phyloP scores from a whole-genome alignment of 768 basidiomycete species.

The Boletus rubroflammeus region DNA sequence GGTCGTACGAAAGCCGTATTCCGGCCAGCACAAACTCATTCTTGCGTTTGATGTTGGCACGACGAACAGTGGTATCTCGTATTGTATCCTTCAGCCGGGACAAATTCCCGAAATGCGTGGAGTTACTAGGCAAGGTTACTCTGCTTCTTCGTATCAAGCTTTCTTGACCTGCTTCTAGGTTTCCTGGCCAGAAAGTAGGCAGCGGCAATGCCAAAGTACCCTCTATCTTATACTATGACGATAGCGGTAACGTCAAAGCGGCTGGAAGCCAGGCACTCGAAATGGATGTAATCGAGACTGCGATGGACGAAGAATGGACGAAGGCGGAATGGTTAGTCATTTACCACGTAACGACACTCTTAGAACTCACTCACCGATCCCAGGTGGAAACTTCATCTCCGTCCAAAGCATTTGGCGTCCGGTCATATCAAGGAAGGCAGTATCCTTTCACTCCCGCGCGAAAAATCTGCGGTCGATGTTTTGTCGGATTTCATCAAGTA shows the following conservation, averaged over 20 bases:
- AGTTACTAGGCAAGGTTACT: not conserved
- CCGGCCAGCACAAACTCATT: not conserved
- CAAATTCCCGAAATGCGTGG: not conserved
- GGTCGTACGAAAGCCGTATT: not conserved
- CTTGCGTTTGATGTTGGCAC: constrained; percentile 2
- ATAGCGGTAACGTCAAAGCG: not conserved
- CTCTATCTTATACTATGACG: constrained; percentile 4
- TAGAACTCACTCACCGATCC: not conserved
- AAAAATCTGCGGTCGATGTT: constrained; percentile 16
- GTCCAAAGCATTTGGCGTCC: not conserved
- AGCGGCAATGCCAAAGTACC: constrained; percentile 1
- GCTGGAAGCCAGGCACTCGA: not conserved
- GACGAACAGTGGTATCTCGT: not conserved
- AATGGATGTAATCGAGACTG: not conserved
- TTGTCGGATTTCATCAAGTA: constrained; percentile 24
- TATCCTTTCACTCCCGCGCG: not conserved
- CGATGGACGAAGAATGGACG: not conserved
- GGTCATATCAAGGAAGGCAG: not conserved
- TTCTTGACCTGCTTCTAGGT: not conserved
- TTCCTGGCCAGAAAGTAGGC: not conserved
- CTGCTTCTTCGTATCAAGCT: not conserved
- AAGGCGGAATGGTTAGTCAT: constrained; percentile 2
- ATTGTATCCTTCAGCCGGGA: constrained; percentile 1
- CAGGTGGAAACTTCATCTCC: constrained; percentile 3
- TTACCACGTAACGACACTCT: too few species aligned